Evolutionary conservation across 352 stramenopile species (phyloP).

Genomic region (Globisporangium nunn): DNA sequence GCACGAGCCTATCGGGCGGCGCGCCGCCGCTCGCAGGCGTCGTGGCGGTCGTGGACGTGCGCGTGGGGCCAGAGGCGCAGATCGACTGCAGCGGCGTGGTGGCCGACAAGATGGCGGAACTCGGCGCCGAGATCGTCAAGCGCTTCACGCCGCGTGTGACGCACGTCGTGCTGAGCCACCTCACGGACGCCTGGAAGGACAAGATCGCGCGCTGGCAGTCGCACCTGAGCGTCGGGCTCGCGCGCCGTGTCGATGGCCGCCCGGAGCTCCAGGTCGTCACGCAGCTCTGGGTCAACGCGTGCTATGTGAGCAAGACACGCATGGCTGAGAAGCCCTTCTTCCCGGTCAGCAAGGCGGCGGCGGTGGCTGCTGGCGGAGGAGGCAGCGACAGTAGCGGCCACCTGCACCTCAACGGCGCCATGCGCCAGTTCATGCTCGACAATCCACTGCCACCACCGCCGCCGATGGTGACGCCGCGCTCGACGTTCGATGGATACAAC

Average conservation of each 20-base stretch:
- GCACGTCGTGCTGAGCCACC: constrained; percentile 73
- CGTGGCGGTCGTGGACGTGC: constrained; percentile 72
- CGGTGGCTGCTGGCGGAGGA: not conserved
- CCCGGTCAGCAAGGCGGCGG: constrained; percentile 38
- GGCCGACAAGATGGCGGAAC: constrained; percentile 46
- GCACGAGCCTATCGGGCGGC: constrained; percentile 10
- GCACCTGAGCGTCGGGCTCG: constrained; percentile 16
- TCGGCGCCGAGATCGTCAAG: constrained; percentile 68
- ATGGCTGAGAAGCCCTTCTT: constrained; percentile 75
- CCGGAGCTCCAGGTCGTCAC: constrained; percentile 66
- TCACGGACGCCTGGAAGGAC: constrained; percentile 55
- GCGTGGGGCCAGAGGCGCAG: constrained; percentile 49
- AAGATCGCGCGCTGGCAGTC: constrained; percentile 66
- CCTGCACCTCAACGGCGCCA: constrained; percentile 15
- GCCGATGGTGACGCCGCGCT: not conserved
- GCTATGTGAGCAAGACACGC: constrained; percentile 57
- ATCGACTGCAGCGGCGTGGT: constrained; percentile 80
- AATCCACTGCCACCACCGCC: constrained; percentile 1
- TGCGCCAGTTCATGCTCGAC: constrained; percentile 9
- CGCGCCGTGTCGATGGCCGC: constrained; percentile 19
- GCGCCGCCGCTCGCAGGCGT: constrained; percentile 30
- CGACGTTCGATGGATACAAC: not conserved
- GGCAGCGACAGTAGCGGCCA: not conserved
- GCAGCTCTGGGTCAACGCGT: constrained; percentile 80
- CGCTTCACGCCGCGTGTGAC: constrained; percentile 57